Percentiles rank a stretch among this genome's conserved stretches.
These are phyloP conservation scores for Sporopachydermia cereana DNA, from an alignment of 1,139 yeast species.

Conservation along the genomic window DNA sequence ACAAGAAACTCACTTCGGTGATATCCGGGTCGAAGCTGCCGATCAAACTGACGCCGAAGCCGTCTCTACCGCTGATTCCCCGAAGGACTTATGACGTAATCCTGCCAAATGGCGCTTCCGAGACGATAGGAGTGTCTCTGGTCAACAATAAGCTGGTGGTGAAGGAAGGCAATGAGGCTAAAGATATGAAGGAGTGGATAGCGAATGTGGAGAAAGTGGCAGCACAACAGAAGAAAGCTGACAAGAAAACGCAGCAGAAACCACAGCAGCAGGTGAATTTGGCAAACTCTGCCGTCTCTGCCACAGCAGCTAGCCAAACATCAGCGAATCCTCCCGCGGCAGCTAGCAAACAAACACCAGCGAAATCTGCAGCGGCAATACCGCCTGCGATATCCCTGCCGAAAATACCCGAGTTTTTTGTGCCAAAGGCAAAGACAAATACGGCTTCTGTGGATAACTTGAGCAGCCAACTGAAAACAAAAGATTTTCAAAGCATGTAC, in stretches of 20 bases:
- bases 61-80: constrained; percentile 1
- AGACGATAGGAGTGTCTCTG: constrained; percentile 19
- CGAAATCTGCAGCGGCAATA: neutral
- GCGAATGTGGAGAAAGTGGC: constrained; percentile 4
- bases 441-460: too few relatives aligned
- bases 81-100: constrained; percentile 4
- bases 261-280: neutral
- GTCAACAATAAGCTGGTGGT: constrained; percentile 22
- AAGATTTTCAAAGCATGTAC: neutral
- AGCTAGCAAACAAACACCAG: too few relatives aligned
- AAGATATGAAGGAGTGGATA: constrained; percentile 4
- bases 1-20: neutral
- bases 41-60: neutral
- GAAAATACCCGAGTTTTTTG: neutral
- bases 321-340: neutral
- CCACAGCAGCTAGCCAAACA: neutral
- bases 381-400: neutral
- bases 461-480: neutral
- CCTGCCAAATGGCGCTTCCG: constrained; percentile 7
- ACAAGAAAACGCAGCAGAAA: too few relatives aligned
- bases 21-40: constrained; percentile 1
- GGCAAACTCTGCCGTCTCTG: neutral
- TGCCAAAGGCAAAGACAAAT: neutral
- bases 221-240: neutral
- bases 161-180: constrained; percentile 10